Evolutionary conservation across 306 rosid species (phyloP).

Genomic region (Vigna trinervia): DNA sequence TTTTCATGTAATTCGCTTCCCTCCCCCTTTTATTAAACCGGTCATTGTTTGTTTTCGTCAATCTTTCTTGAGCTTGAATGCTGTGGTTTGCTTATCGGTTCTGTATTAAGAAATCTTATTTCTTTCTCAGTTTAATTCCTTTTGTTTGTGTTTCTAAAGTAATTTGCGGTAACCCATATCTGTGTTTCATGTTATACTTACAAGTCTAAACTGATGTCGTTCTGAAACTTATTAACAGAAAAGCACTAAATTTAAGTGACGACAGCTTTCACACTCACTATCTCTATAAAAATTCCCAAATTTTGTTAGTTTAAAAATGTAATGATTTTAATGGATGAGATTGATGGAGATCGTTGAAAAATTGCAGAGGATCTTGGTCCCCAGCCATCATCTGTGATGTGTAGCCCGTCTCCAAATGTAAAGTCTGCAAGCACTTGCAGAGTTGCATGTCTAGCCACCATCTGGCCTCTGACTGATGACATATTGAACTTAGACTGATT

Average conservation of each 20-base stretch:
- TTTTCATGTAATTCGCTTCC: neutral
- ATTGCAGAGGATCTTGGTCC: neutral
- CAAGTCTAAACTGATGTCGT: neutral
- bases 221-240: neutral
- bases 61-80: no score
- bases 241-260: neutral
- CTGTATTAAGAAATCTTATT: no score
- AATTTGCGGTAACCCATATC: neutral
- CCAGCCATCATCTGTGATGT: neutral
- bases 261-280: neutral
- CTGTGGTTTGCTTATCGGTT: no score
- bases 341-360: neutral
- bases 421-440: neutral
- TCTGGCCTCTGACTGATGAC: neutral
- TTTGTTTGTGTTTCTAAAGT: no score
- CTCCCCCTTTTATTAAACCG: no score
- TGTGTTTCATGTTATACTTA: neutral
- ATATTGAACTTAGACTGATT: neutral
- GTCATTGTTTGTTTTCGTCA: no score
- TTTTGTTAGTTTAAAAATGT: neutral
- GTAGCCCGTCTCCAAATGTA: neutral
- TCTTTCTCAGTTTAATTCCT: no score
- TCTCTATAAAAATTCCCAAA: neutral
- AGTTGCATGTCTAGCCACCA: conserved; percentile 5
- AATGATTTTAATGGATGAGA: neutral